Evolutionary conservation across 2,329 filamentous ascomycete species (phyloP).

Genomic region (Cladorrhinum sp.): DNA sequence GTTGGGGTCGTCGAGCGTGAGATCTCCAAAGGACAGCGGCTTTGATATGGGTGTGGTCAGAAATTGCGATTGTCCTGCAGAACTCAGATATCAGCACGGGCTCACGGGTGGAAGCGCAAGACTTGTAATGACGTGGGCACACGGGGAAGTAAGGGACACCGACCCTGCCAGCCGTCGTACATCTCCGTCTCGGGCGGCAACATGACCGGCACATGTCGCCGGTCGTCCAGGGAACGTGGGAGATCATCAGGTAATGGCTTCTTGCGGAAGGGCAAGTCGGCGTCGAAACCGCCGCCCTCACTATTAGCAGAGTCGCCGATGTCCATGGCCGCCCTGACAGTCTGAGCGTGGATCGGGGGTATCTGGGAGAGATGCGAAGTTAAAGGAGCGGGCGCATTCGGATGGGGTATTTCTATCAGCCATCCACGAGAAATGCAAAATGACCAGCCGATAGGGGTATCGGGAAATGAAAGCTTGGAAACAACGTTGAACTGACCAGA

Average conservation of each 20-base stretch:
- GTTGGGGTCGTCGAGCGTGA: conserved; percentile 74
- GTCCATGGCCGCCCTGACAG: conserved; percentile 56
- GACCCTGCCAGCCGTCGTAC: conserved; percentile 98
- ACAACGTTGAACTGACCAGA: not conserved
- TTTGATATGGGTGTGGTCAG: conserved; percentile 82
- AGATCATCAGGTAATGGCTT: conserved; percentile 73
- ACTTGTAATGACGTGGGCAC: conserved; percentile 20
- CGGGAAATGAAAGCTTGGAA: conserved; percentile 3
- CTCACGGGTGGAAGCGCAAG: not conserved
- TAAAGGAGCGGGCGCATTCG: conserved; percentile 12
- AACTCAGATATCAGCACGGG: conserved; percentile 19
- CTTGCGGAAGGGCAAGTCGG: conserved; percentile 36
- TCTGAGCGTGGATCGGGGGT: conserved; percentile 18
- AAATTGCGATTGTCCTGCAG: conserved; percentile 87
- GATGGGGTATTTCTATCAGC: not conserved
- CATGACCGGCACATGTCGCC: conserved; percentile 64
- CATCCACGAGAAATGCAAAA: not conserved
- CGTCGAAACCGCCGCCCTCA: conserved; percentile 28
- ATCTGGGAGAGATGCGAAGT: not conserved
- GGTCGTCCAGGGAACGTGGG: conserved; percentile 87
- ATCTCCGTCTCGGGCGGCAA: conserved; percentile 85
- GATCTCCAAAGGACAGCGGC: conserved; percentile 75
- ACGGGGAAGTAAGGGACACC: conserved; percentile 29
- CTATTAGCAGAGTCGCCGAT: conserved; percentile 49
- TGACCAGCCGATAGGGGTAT: not conserved